Base-by-base conservation (phyloP, 345 rosid genomes). In the Turritis glabra region DNA sequence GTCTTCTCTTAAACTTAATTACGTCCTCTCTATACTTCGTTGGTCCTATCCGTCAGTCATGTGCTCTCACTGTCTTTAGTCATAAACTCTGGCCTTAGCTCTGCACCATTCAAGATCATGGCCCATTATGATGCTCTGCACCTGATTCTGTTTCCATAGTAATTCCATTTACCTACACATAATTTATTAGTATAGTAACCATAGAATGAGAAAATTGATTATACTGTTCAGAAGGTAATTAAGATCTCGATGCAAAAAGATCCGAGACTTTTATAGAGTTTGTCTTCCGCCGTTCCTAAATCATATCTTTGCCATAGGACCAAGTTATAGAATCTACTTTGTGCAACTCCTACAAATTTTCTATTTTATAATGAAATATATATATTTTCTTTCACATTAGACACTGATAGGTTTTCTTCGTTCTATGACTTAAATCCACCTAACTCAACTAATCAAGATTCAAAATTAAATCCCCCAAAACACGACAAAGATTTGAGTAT, bases 51-150 rank as follows among this genome's bases (percentile, higher is more conserved):
- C 54, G 47, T 35, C 25, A 58, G 52, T 33, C 73, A 74, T 75
- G 64, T 67, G 74, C 73, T 67, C 43, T 74, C 43, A 12, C 50
- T 26, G 19, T 53, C 57, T n/a, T 23, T 9, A 47, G 32, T 57
- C 64, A 65, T 55, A 44, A 64, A 43, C 66, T 56, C 55, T 51
- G 64, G 19, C 60, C 59, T 66, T 50, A 53, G 46, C 52, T 67
- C 59, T 75, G 43, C 54, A 67, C 79, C 69, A 67, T 40, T 67
- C 69, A 67, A 67, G 3, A 75, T 51, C 68, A 67, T 75, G 79
- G 63, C 74, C 79, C 74, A 75, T 38, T 67, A 43, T 40, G 35
- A 12, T 75, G 55, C 15, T 40, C 79, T 75, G 29, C 74, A 67
- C 73, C 73, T 67, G 74, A 50, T 67, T 51, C 30, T 75, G 69